These are phyloP conservation scores for Penicillium fimorum DNA, from an alignment of 495 filamentous ascomycete species.

Conservation along the genomic window DNA sequence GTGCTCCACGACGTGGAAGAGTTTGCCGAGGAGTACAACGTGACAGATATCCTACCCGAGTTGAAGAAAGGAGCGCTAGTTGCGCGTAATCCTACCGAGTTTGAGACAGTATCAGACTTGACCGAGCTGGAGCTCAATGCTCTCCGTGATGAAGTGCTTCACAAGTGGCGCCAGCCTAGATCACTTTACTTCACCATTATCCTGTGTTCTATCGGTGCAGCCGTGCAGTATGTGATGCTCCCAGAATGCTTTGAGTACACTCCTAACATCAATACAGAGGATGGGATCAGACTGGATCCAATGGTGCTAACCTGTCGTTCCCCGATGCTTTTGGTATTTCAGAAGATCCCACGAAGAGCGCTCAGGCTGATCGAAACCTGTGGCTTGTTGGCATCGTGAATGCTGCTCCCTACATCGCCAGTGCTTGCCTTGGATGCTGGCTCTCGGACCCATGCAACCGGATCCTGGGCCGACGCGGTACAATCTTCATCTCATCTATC, in stretches of 20 bases:
- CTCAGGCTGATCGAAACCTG: slow-evolving; percentile 36
- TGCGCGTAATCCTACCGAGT: slow-evolving; percentile 56
- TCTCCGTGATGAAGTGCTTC: slow-evolving; percentile 56
- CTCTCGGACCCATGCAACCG: slow-evolving; percentile 58
- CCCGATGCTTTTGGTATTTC: slow-evolving; percentile 56
- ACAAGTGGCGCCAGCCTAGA: slow-evolving; percentile 64
- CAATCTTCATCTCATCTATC: slow-evolving; percentile 59
- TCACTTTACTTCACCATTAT: slow-evolving; percentile 68
- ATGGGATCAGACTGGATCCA: slow-evolving; percentile 75
- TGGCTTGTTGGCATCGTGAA: slow-evolving; percentile 66
- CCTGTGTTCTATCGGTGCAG: slow-evolving; percentile 68
- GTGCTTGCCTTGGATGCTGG: slow-evolving; percentile 55
- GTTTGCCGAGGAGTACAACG: slow-evolving; percentile 48
- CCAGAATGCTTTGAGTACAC: background rate
- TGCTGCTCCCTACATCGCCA: slow-evolving; percentile 45
- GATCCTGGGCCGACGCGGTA: slow-evolving; percentile 55
- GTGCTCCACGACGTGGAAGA: slow-evolving; percentile 56
- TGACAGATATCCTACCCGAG: slow-evolving; percentile 47
- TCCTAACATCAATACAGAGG: slow-evolving; percentile 34
- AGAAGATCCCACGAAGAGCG: slow-evolving; percentile 25
- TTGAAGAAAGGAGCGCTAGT: slow-evolving; percentile 63
- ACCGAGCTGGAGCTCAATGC: slow-evolving; percentile 51
- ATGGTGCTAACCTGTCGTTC: slow-evolving; percentile 67
- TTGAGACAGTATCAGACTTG: slow-evolving; percentile 57
- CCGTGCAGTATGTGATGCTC: slow-evolving; percentile 52